Percentiles rank a stretch among this genome's conserved stretches.
These are phyloP conservation scores for Candida takata DNA, from an alignment of 805 yeast genomes.

Conservation along the genomic window DNA sequence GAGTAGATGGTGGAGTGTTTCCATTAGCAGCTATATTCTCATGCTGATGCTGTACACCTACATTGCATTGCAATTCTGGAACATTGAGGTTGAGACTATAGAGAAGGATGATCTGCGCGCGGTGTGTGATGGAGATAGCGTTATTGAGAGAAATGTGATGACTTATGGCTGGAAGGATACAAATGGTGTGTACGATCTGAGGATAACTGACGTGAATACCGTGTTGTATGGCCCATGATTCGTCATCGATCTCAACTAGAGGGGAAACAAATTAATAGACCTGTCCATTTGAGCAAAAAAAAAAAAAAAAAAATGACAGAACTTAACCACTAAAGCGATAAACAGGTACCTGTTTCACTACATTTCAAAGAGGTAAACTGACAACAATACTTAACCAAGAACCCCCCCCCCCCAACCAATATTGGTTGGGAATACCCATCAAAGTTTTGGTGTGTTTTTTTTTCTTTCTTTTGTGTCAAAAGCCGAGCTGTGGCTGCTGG, in stretches of 20 bases:
- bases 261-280: no score
- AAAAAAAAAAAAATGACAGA: no score
- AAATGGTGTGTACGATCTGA: conserved; percentile 84
- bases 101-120: conserved; percentile 52
- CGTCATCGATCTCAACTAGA: no score
- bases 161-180: conserved; percentile 50
- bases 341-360: no score
- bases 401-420: no score
- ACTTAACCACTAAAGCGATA: no score
- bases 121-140: conserved; percentile 58
- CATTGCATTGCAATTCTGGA: conserved; percentile 62
- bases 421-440: no score
- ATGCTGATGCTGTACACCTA: conserved; percentile 70
- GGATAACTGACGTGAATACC: conserved; percentile 61
- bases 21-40: conserved; percentile 64
- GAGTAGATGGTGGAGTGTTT: conserved; percentile 86
- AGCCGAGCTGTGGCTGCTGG: no score
- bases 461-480: not conserved
- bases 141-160: conserved; percentile 19
- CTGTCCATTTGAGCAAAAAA: no score
- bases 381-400: no score
- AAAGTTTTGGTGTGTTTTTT: no score
- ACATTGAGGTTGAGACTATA: conserved; percentile 66
- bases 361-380: no score
- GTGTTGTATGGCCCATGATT: conserved; percentile 54